Conservation (phyloP, 2,329 filamentous ascomycete genomes). For the Venturia pyrina region DNA sequence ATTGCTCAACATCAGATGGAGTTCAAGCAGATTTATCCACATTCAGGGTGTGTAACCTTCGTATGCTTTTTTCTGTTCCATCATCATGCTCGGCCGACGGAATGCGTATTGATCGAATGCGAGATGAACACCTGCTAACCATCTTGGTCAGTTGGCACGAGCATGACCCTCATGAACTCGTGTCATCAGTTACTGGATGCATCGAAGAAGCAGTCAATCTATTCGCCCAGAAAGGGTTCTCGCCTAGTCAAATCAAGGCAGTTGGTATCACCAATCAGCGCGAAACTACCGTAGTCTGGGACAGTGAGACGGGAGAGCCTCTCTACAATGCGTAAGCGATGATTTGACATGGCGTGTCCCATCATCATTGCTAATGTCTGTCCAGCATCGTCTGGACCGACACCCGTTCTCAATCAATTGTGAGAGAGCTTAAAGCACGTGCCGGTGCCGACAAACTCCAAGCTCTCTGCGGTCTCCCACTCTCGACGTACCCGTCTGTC, state of each 20-base stretch:
- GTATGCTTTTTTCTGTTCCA: too few relatives aligned
- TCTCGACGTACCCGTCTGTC: conserved; percentile 81
- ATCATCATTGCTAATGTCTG: neutral
- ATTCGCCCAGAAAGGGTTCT: conserved; percentile 60
- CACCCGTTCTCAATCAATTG: conserved; percentile 65
- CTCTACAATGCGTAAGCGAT: conserved; percentile 58
- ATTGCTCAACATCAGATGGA: conserved; percentile 79
- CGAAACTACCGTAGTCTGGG: conserved; percentile 82
- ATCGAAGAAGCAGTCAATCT: conserved; percentile 65
- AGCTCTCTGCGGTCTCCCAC: conserved; percentile 66
- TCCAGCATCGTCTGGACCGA: conserved; percentile 71
- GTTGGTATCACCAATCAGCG: conserved; percentile 87
- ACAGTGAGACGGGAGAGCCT: conserved; percentile 67
- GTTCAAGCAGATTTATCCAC: conserved; percentile 76
- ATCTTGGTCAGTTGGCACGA: conserved; percentile 64
- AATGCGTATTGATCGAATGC: neutral
- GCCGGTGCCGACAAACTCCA: conserved; percentile 59
- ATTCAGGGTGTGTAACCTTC: conserved; percentile 59
- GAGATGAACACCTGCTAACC: neutral
- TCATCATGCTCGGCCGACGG: too few relatives aligned
- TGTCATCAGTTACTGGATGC: conserved; percentile 66
- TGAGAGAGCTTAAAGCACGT: conserved; percentile 63
- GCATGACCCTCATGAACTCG: conserved; percentile 70
- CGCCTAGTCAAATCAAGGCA: conserved; percentile 58
- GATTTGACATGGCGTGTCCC: neutral